Evolutionary conservation across 108 stramenopile species (phyloP).

Genomic region (Cyclotella baltica): DNA sequence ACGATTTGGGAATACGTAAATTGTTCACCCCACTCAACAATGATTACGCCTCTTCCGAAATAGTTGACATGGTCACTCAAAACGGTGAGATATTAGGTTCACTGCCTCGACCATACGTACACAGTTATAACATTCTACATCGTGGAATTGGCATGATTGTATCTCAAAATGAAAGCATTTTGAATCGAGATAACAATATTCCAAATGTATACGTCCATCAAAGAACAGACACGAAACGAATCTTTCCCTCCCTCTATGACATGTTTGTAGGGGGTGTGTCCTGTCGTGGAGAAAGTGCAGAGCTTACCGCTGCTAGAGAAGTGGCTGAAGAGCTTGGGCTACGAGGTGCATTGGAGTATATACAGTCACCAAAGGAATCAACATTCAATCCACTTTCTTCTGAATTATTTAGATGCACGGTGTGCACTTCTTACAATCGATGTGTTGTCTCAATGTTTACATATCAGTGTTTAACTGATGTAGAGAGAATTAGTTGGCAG

Average conservation of each 20-base stretch:
- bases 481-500: constrained; percentile 71
- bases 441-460: constrained; percentile 77
- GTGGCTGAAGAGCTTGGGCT: constrained; percentile 83
- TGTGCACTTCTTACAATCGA: constrained; percentile 84
- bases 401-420: constrained; percentile 65
- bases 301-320: constrained; percentile 70
- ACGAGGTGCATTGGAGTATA: constrained; percentile 36
- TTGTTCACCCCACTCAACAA: constrained; percentile 17
- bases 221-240: constrained; percentile 70
- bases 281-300: constrained; percentile 58
- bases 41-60: constrained; percentile 22
- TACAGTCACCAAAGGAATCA: not conserved
- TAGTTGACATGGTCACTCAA: constrained; percentile 48
- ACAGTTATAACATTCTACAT: constrained; percentile 74
- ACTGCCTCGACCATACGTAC: constrained; percentile 69
- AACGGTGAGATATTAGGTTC: constrained; percentile 37
- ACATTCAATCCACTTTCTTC: constrained; percentile 40
- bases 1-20: constrained; percentile 14
- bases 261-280: constrained; percentile 90
- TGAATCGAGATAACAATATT: not conserved
- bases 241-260: constrained; percentile 84
- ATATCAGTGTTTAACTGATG: constrained; percentile 49
- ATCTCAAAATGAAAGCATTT: constrained; percentile 50
- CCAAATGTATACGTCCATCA: constrained; percentile 75
- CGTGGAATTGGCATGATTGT: constrained; percentile 81